A percentile compares a stretch with the other conserved stretches of the same genome.
Evolutionary conservation across 31 red algal genomes (phyloP).

Genomic region (Asparagopsis taxiformis): DNA sequence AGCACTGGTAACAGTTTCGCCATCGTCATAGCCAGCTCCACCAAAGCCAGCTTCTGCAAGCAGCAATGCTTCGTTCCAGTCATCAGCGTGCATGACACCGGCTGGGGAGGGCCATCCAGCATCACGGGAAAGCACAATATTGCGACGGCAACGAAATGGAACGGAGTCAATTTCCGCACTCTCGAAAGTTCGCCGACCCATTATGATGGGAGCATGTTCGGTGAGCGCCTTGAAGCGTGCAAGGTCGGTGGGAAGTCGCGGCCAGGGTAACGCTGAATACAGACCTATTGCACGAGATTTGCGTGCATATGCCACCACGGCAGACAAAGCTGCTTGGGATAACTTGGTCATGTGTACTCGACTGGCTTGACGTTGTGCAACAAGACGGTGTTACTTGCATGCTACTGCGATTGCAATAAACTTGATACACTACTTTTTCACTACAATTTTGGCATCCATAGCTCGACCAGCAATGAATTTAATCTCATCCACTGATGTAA

Average conservation of each 20-base stretch:
- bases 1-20: conserved; percentile 16
- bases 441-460: too few relatives aligned
- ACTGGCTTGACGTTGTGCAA: background rate
- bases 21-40: conserved; percentile 53
- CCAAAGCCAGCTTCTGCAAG: conserved; percentile 54
- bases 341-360: background rate
- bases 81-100: conserved; percentile 57
- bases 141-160: conserved; percentile 71
- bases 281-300: conserved; percentile 69
- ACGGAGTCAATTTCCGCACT: conserved; percentile 28
- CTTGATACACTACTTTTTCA: too few relatives aligned
- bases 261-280: conserved; percentile 73
- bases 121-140: conserved; percentile 73
- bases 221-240: conserved; percentile 63
- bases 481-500: too few relatives aligned
- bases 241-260: conserved; percentile 64
- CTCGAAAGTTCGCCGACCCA: conserved; percentile 86
- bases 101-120: conserved; percentile 13
- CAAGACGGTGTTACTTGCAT: background rate
- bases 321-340: conserved; percentile 25
- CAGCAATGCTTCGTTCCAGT: conserved; percentile 40
- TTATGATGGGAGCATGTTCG: conserved; percentile 45
- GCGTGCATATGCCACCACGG: conserved; percentile 35
- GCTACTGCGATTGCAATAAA: background rate
- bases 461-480: too few relatives aligned